Percentiles rank a stretch among this genome's conserved stretches.
phyloP scores from a whole-genome alignment of 257 asterid genomes.

The Phtheirospermum japonicum region DNA sequence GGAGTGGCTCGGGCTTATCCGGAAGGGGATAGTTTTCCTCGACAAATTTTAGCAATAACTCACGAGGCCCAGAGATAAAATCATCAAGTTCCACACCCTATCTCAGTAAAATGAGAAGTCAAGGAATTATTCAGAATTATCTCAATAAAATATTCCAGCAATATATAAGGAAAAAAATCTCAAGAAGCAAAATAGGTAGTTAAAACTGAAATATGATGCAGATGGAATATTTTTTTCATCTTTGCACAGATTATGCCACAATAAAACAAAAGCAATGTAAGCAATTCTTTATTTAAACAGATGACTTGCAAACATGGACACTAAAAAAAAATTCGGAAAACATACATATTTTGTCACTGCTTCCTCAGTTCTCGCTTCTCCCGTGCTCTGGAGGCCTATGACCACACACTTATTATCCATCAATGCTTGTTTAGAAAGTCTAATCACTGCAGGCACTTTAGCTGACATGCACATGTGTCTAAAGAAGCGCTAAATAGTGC shows the following conservation, averaged over 20 bases:
- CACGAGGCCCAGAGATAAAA: constrained; percentile 98
- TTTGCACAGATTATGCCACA: constrained; percentile 15
- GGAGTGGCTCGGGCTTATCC: constrained; percentile 82
- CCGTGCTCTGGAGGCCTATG: constrained; percentile 95
- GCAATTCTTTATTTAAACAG: background rate
- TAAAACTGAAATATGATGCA: constrained; percentile 9
- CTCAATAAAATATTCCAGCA: constrained; percentile 15
- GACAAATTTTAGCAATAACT: constrained; percentile 87
- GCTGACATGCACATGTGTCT: constrained; percentile 97
- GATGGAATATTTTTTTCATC: constrained; percentile 4
- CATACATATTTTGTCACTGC: constrained; percentile 86
- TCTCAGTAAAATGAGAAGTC: constrained; percentile 29
- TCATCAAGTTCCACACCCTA: constrained; percentile 98
- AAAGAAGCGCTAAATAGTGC: constrained; percentile 82
- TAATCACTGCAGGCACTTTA: constrained; percentile 92
- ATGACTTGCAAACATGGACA: constrained; percentile 4
- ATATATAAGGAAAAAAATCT: constrained; percentile 8
- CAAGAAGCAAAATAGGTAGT: background rate
- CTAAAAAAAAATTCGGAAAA: constrained; percentile 20
- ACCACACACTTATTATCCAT: constrained; percentile 77
- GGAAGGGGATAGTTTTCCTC: constrained; percentile 97
- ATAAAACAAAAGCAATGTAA: constrained; percentile 12
- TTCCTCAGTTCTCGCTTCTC: constrained; percentile 98
- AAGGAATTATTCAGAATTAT: constrained; percentile 28
- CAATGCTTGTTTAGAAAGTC: constrained; percentile 79